phyloP scores from a whole-genome alignment of 345 rosid genomes.

The Nasturtium officinale region DNA sequence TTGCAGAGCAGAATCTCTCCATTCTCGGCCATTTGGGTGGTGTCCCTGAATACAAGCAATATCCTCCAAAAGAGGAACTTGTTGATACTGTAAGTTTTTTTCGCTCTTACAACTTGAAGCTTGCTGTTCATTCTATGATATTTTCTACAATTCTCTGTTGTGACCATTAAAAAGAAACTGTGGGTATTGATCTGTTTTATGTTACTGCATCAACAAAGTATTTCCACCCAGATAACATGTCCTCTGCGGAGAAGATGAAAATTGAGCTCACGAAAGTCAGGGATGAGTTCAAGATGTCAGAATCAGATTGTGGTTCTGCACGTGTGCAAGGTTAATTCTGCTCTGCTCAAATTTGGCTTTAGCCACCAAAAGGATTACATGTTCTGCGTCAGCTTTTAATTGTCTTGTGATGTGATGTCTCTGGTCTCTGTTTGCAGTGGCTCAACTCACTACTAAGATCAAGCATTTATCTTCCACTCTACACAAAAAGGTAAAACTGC shows the following conservation, averaged over 20 bases:
- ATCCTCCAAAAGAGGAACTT: conserved; percentile 72
- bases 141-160: conserved; percentile 3
- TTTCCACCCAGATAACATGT: conserved; percentile 92
- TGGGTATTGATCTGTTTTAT: conserved; percentile 36
- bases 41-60: conserved; percentile 51
- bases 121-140: background rate
- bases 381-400: background rate
- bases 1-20: conserved; percentile 51
- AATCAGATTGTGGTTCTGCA: conserved; percentile 93
- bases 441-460: conserved; percentile 87
- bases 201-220: conserved; percentile 48
- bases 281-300: conserved; percentile 90
- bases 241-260: conserved; percentile 83
- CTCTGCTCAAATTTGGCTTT: conserved; percentile 14
- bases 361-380: background rate
- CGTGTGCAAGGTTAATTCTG: conserved; percentile 77
- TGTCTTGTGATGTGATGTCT: conserved; percentile 18
- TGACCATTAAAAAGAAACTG: background rate
- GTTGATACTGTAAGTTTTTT: conserved; percentile 66
- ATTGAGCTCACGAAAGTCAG: conserved; percentile 74
- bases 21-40: conserved; percentile 41
- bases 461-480: conserved; percentile 72
- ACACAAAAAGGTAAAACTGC: conserved; percentile 73
- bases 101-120: background rate
- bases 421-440: conserved; percentile 63